Evolutionary conservation across 805 yeast species (phyloP).

Genomic region (Wickerhamiella bombiphila): DNA sequence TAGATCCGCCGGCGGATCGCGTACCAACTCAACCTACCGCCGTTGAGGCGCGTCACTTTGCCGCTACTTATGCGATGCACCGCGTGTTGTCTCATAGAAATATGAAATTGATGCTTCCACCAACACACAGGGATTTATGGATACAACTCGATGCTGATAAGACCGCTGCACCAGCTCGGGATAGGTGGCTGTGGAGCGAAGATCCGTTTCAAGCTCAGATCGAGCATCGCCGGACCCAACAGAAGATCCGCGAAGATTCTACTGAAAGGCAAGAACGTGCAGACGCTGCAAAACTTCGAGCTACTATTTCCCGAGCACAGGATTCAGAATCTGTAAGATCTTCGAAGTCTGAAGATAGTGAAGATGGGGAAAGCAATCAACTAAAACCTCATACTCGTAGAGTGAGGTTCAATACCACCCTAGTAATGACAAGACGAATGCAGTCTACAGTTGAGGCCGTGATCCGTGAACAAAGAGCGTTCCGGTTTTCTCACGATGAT

Average conservation of each 20-base stretch:
- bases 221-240: slow-evolving; percentile 31
- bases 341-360: background rate
- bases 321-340: background rate
- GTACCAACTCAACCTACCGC: slow-evolving; percentile 62
- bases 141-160: slow-evolving; percentile 49
- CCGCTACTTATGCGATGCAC: slow-evolving; percentile 79
- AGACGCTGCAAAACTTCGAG: background rate
- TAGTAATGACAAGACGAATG: slow-evolving; percentile 52
- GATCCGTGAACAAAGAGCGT: slow-evolving; percentile 30
- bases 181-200: slow-evolving; percentile 16
- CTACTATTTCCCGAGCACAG: background rate
- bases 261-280: background rate
- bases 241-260: slow-evolving; percentile 6
- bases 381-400: slow-evolving; percentile 10
- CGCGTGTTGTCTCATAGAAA: slow-evolving; percentile 69
- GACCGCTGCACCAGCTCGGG: slow-evolving; percentile 21
- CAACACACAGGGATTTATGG: slow-evolving; percentile 72
- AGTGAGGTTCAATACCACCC: slow-evolving; percentile 24
- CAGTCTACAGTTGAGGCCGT: slow-evolving; percentile 49
- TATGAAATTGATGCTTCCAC: slow-evolving; percentile 75
- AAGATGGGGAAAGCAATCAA: background rate
- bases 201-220: slow-evolving; percentile 65
- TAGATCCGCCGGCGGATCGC: slow-evolving; percentile 36
- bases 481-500: slow-evolving; percentile 26
- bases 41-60: slow-evolving; percentile 76